These are phyloP conservation scores for Globisporangium splendens DNA, from an alignment of 352 stramenopile genomes.

Conservation along the genomic window DNA sequence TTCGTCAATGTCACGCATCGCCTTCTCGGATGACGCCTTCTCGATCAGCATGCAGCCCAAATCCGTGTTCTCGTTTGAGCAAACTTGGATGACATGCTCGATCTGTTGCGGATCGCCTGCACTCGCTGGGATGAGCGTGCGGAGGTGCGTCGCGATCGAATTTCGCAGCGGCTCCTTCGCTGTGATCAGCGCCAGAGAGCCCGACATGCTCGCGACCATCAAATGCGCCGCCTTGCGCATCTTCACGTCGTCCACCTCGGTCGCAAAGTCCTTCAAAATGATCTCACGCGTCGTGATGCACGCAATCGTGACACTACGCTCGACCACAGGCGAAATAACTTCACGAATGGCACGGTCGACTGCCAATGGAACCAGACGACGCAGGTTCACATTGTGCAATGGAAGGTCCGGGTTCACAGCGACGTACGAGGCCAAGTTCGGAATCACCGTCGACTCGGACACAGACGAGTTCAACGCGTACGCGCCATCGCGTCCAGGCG, in stretches of 20 bases:
- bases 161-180: conserved; percentile 97
- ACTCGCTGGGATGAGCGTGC: conserved; percentile 86
- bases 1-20: conserved; percentile 97
- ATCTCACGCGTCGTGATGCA: conserved; percentile 98
- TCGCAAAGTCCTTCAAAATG: conserved; percentile 99
- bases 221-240: conserved; percentile 97
- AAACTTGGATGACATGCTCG: conserved; percentile 97
- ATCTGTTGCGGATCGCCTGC: conserved; percentile 90
- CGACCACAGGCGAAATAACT: conserved; percentile 98
- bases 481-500: conserved; percentile 21
- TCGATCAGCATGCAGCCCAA: conserved; percentile 99
- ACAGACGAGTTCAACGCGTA: conserved; percentile 34
- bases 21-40: conserved; percentile 99
- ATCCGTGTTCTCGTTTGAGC: conserved; percentile 98
- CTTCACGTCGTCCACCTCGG: conserved; percentile 92
- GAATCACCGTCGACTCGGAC: conserved; percentile 95
- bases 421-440: conserved; percentile 97
- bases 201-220: conserved; percentile 98
- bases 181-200: conserved; percentile 96
- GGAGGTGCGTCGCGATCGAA: conserved; percentile 96
- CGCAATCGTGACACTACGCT: conserved; percentile 98
- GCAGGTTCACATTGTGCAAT: conserved; percentile 92
- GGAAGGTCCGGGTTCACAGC: conserved; percentile 95
- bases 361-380: conserved; percentile 94
- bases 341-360: conserved; percentile 98